These are phyloP conservation scores for Cicer bijugum DNA, from an alignment of 306 rosid genomes.

Conservation along the genomic window DNA sequence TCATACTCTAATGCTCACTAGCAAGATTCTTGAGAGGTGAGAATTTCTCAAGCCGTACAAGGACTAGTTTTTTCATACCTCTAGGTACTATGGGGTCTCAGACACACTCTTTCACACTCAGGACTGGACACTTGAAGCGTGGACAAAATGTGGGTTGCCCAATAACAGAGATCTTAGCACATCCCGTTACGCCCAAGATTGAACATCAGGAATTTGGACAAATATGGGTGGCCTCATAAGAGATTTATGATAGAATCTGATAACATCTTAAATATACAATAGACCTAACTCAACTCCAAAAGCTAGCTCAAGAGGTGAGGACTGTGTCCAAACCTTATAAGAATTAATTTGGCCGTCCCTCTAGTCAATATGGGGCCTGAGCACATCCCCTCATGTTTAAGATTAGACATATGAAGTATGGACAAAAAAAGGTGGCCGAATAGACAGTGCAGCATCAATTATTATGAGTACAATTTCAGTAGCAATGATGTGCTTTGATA, in stretches of 20 bases:
- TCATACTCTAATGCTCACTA: background rate
- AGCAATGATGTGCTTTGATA: conserved; percentile 9
- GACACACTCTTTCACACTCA: background rate
- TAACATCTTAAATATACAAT: background rate
- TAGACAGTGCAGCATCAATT: background rate
- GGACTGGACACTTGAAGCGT: background rate
- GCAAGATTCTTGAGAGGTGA: background rate
- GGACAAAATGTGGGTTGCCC: background rate
- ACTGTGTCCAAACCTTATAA: conserved; percentile 8
- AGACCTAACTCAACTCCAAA: background rate
- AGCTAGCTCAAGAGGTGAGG: background rate
- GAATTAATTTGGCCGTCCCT: conserved; percentile 8
- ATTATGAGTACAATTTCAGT: background rate
- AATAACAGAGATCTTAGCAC: conserved; percentile 4
- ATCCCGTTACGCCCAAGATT: background rate
- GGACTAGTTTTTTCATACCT: background rate
- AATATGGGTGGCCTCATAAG: background rate
- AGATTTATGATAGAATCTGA: conserved; percentile 1
- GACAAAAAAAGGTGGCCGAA: background rate
- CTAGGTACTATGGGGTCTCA: background rate
- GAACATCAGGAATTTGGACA: conserved; percentile 5
- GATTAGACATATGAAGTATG: conserved; percentile 1
- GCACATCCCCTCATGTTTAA: background rate
- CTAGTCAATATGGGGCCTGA: conserved; percentile 4
- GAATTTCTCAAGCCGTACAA: background rate